Evolutionary conservation across 2,329 filamentous ascomycete genomes (phyloP).

Genomic region (Didymella pomorum): DNA sequence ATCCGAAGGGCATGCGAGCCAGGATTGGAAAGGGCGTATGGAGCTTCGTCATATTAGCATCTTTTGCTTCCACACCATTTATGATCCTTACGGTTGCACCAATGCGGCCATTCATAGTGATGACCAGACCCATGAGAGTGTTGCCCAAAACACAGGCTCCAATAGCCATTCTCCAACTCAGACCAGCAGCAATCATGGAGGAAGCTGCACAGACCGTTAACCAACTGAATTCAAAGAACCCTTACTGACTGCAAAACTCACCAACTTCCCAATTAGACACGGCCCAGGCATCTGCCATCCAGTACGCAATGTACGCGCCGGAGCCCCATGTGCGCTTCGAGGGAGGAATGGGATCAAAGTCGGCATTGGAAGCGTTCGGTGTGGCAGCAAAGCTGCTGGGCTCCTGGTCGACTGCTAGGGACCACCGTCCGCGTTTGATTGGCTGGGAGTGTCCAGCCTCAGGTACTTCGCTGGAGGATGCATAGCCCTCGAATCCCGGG

Average conservation of each 20-base stretch:
- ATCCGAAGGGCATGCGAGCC: conserved; percentile 36
- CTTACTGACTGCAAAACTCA: conserved; percentile 15
- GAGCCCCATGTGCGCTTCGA: conserved; percentile 50
- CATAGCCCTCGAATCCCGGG: conserved; percentile 13
- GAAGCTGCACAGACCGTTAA: conserved; percentile 25
- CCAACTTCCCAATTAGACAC: conserved; percentile 52
- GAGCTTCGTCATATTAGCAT: conserved; percentile 26
- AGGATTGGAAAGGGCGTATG: conserved; percentile 38
- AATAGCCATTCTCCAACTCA: conserved; percentile 43
- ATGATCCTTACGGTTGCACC: conserved; percentile 32
- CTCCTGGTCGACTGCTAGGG: conserved; percentile 45
- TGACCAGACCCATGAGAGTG: conserved; percentile 39
- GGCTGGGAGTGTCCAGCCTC: conserved; percentile 28
- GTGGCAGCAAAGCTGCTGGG: conserved; percentile 47
- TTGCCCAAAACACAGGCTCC: conserved; percentile 47
- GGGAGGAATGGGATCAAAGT: conserved; percentile 51
- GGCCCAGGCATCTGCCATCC: conserved; percentile 54
- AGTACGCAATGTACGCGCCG: conserved; percentile 48
- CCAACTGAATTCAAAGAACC: no score
- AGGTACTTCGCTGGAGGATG: conserved; percentile 33
- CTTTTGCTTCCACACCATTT: background rate
- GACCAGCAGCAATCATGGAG: conserved; percentile 39
- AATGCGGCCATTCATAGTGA: conserved; percentile 39
- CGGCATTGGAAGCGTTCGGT: conserved; percentile 47
- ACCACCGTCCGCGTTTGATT: conserved; percentile 38